These are phyloP conservation scores for Epichloe elymi DNA, from an alignment of 2,329 filamentous ascomycete genomes.

Conservation along the genomic window DNA sequence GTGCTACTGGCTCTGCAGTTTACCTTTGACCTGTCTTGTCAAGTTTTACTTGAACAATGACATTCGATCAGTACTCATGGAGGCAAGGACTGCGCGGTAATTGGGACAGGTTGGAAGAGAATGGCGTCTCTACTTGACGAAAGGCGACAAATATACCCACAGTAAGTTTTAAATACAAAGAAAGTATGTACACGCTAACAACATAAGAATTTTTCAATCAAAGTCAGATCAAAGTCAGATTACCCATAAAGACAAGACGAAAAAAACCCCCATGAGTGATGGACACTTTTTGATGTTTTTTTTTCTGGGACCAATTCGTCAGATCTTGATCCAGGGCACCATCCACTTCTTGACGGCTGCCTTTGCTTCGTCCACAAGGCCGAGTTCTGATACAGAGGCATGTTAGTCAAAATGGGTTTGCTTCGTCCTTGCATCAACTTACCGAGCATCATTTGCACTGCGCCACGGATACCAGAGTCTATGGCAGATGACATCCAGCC, in stretches of 20 bases:
- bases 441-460: conserved; percentile 47
- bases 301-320: not conserved
- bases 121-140: too few relatives aligned
- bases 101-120: too few relatives aligned
- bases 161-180: not conserved
- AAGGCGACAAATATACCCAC: too few relatives aligned
- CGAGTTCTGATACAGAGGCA: conserved; percentile 30
- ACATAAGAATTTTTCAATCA: not conserved
- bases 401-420: not conserved
- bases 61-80: too few relatives aligned
- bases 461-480: conserved; percentile 53
- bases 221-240: not conserved
- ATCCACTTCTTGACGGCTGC: conserved; percentile 52
- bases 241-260: fast-evolving
- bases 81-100: not conserved
- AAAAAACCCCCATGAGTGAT: too few relatives aligned
- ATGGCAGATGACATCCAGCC: conserved; percentile 57
- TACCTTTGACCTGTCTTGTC: too few relatives aligned
- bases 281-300: too few relatives aligned
- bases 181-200: not conserved
- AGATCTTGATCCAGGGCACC: conserved; percentile 45
- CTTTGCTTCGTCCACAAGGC: conserved; percentile 58
- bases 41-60: too few relatives aligned
- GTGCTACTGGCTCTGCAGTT: too few relatives aligned
- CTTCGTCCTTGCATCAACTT: not conserved